Evolutionary conservation across 176 grass and related monocot genomes (phyloP), one percentile per base, ranked within the genome.

Genomic region (Alloteropsis semialata): DNA sequence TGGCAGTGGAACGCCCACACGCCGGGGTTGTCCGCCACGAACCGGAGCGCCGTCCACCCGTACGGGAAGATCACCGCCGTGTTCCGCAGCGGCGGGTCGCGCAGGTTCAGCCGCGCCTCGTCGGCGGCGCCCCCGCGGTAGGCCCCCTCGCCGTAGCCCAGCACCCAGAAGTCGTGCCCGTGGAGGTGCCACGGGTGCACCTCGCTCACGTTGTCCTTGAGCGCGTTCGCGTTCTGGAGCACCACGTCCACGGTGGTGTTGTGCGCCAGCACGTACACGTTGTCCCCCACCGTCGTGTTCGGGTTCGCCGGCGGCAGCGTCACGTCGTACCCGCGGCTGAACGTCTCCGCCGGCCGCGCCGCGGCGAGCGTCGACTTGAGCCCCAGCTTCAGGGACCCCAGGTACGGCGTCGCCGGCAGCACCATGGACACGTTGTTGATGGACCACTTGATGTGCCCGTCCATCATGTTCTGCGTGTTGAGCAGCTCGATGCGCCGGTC

Each of bases 1-100:
- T 94, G 92, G 86, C 92, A 97, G 78, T 97, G 92, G 77, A 94
- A 97, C 77, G 92, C 94, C 94, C 94, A 94, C 13, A 88, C 85
- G 27, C 94, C 92, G 0, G 92, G 81, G 82, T 94, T 97, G 69
- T 97, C 85, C 27, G 94, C 92, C 10, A 92, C 60, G 49, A 92
- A 94, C 80, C 92, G 84, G 22, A 97, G 72, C 65, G 21, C 73
- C 5, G 89, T 97, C 88, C 94, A 97, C 36, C 94, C 94, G 44
- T 90, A 86, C 19, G 89, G 94, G 77, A 97, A 94, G 30, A 97
- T 68, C 72, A 94, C 89, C 56, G 45, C 94, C 43, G 92, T 94
- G 81, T 97, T 97, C 70, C 94, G 79, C 41, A 94, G 86, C 72
- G 94, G 94, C 28, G 92, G 89, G 87, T 90, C 85, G 32, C 22